Conservation (phyloP, 768 basidiomycete species). For the Jaapia argillacea region DNA sequence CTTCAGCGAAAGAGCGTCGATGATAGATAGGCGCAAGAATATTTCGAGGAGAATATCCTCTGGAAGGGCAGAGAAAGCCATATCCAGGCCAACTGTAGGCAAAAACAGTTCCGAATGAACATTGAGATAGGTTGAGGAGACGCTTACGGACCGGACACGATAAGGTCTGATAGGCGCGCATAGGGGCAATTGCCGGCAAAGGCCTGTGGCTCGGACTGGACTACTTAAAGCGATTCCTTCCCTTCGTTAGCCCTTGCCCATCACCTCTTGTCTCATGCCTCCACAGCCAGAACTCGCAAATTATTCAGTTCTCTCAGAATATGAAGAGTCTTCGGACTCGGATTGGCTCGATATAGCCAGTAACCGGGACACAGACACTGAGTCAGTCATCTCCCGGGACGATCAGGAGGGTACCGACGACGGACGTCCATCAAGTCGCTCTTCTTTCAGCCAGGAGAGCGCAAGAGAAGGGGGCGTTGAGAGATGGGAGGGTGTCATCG, state of each 20-base stretch:
- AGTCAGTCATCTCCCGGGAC: constrained; percentile 53
- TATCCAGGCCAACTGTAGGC: constrained; percentile 9
- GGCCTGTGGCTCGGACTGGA: no score
- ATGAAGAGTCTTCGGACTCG: no score
- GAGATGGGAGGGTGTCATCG: constrained; percentile 70
- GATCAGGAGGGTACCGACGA: constrained; percentile 42
- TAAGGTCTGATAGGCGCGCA: no score
- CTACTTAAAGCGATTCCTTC: no score
- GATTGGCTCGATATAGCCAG: constrained; percentile 79
- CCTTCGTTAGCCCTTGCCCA: no score
- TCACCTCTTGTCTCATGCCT: no score
- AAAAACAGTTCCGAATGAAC: constrained; percentile 5
- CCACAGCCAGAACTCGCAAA: no score
- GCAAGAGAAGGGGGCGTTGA: constrained; percentile 62
- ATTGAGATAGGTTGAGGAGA: no score
- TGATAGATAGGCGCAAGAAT: constrained; percentile 20
- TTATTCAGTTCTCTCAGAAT: no score
- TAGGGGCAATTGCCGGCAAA: no score
- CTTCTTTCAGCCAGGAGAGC: constrained; percentile 57
- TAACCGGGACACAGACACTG: constrained; percentile 59
- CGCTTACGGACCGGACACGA: no score
- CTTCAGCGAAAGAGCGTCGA: constrained; percentile 36
- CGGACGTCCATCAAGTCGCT: constrained; percentile 49
- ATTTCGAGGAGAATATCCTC: constrained; percentile 35
- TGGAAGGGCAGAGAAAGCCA: no score